phyloP scores from a whole-genome alignment of 495 filamentous ascomycete species.

The Hypoxylon fragiforme region DNA sequence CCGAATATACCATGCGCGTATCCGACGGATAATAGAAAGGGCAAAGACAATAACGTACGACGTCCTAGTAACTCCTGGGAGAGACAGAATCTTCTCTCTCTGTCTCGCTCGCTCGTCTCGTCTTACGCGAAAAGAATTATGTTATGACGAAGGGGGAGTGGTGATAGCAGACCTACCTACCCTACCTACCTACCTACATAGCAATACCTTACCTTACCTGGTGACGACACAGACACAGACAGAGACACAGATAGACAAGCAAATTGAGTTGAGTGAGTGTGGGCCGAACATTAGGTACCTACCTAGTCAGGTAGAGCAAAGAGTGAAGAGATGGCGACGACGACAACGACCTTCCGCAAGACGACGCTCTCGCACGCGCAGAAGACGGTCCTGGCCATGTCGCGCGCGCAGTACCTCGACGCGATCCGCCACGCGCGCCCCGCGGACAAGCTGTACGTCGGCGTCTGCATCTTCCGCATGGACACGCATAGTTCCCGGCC shows the following conservation, averaged over 20 bases:
- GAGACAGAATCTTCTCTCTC: too few species aligned
- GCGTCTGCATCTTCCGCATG: conserved; percentile 36
- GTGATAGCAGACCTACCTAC: too few species aligned
- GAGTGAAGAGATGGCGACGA: conserved; percentile 7
- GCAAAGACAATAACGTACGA: background rate
- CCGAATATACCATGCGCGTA: conserved; percentile 22
- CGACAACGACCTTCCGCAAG: conserved; percentile 20
- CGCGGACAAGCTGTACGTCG: conserved; percentile 30
- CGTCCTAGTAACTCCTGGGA: too few species aligned
- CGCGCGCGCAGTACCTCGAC: conserved; percentile 31
- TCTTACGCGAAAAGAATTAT: too few species aligned
- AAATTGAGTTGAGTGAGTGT: too few species aligned
- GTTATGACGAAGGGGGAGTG: too few species aligned
- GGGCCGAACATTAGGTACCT: too few species aligned
- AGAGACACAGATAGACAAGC: too few species aligned
- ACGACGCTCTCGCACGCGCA: conserved; percentile 32
- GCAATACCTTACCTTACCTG: too few species aligned
- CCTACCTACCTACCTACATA: too few species aligned
- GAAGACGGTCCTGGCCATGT: conserved; percentile 36
- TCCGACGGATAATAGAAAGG: conserved; percentile 9
- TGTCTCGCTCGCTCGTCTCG: too few species aligned
- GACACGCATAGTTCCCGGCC: conserved; percentile 26
- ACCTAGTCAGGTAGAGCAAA: background rate
- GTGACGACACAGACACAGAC: too few species aligned
- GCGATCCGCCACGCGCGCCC: conserved; percentile 17